phyloP scores from a whole-genome alignment of 345 rosid genomes.

The Salix suchowensis region DNA sequence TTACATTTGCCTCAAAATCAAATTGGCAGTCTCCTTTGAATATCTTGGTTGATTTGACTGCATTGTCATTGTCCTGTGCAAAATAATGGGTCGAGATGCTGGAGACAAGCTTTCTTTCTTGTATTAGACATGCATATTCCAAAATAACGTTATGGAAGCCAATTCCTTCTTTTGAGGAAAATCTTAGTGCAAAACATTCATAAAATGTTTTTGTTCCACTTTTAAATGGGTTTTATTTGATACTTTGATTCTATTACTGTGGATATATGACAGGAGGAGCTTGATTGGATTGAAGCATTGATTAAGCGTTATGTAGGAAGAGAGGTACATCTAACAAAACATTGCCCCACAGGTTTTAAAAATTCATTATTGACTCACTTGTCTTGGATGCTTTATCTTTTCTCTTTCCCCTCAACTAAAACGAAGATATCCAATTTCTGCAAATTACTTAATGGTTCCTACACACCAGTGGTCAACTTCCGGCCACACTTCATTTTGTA shows the following conservation, averaged over 20 bases:
- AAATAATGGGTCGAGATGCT: too few relatives aligned
- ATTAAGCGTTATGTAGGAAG: conserved; percentile 69
- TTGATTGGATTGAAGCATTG: conserved; percentile 66
- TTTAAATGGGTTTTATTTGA: neutral
- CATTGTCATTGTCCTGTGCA: too few relatives aligned
- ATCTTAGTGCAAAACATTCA: neutral
- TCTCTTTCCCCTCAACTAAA: neutral
- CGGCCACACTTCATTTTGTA: neutral
- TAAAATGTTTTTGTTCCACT: neutral
- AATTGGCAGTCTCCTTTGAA: too few relatives aligned
- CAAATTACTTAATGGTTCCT: neutral
- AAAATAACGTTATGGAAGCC: too few relatives aligned
- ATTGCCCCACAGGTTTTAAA: neutral
- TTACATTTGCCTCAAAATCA: neutral
- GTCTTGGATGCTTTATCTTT: neutral
- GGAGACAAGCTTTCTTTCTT: too few relatives aligned
- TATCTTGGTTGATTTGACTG: too few relatives aligned
- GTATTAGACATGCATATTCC: too few relatives aligned
- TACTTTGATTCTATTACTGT: conserved; percentile 1
- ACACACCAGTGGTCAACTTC: neutral
- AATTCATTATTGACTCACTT: neutral
- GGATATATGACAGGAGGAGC: conserved; percentile 64
- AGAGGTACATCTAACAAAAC: conserved; percentile 46
- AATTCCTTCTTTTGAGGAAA: neutral
- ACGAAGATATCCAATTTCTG: neutral